A percentile compares a stretch with the other conserved stretches of the same genome.
phyloP scores from a whole-genome alignment of 306 rosid species.

The Fragaria nilgerrensis region DNA sequence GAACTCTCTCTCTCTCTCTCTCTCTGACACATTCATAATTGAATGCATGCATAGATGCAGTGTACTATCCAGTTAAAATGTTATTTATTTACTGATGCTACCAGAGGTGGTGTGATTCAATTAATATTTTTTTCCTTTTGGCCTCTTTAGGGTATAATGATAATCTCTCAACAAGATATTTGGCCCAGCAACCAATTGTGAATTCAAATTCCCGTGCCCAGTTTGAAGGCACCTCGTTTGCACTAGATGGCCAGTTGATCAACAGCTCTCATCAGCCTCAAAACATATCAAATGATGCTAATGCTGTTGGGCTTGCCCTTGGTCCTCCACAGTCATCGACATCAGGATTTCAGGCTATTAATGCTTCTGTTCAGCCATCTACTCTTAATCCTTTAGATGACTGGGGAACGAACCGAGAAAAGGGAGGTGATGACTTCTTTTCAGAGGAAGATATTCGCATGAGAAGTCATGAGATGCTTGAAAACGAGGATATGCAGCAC shows the following conservation, averaged over 20 bases:
- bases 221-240: conserved; percentile 48
- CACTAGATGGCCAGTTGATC: conserved; percentile 55
- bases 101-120: not conserved
- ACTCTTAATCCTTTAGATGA: conserved; percentile 71
- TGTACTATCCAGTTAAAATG: not conserved
- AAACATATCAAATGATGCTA: conserved; percentile 41
- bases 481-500: conserved; percentile 98
- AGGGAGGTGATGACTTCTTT: conserved; percentile 76
- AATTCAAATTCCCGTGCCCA: conserved; percentile 60
- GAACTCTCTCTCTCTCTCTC: not conserved
- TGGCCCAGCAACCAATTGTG: conserved; percentile 46
- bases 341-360: conserved; percentile 52
- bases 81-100: not conserved
- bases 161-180: conserved; percentile 46
- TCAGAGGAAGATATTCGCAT: conserved; percentile 95
- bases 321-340: conserved; percentile 84
- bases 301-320: conserved; percentile 73
- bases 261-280: conserved; percentile 52
- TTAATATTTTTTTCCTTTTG: conserved; percentile 4
- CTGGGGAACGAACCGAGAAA: conserved; percentile 80
- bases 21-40: not conserved
- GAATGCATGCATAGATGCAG: not conserved
- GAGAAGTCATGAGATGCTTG: conserved; percentile 92
- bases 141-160: conserved; percentile 56
- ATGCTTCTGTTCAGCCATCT: conserved; percentile 57